A percentile compares a stretch with the other conserved stretches of the same genome.
phyloP scores from a whole-genome alignment of 495 filamentous ascomycete species.

The Xylaria acuta region DNA sequence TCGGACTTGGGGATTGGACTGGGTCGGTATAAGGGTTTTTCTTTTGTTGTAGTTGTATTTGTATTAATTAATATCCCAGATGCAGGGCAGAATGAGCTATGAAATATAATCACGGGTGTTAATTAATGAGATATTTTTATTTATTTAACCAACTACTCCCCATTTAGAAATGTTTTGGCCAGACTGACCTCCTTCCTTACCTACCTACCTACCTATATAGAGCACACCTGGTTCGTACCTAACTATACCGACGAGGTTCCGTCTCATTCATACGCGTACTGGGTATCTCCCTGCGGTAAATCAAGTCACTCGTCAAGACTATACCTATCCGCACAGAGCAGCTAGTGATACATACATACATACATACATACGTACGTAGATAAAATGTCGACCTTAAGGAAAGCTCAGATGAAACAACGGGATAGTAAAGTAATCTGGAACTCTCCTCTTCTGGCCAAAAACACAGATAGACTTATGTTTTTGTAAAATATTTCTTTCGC shows the following conservation, averaged over 20 bases:
- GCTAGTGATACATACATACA: too few species aligned
- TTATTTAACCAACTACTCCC: too few species aligned
- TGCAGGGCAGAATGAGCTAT: slow-evolving; percentile 33
- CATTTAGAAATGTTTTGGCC: too few species aligned
- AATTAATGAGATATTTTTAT: background rate
- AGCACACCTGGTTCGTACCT: too few species aligned
- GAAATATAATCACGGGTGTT: slow-evolving; percentile 16
- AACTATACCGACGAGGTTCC: too few species aligned
- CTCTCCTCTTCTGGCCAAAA: slow-evolving; percentile 12
- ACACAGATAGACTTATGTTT: slow-evolving; percentile 12
- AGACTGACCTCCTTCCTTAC: background rate
- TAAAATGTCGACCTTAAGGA: slow-evolving; percentile 20
- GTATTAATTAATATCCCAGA: background rate
- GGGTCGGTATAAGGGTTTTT: background rate
- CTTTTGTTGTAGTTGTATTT: background rate
- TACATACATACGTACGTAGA: too few species aligned
- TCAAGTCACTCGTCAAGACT: too few species aligned
- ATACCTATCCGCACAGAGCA: too few species aligned
- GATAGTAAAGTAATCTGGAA: background rate
- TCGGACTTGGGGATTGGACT: background rate
- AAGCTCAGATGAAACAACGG: background rate
- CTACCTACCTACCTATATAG: too few species aligned
- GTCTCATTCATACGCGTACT: too few species aligned
- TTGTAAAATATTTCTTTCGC: slow-evolving; percentile 10
- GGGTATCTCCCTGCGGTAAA: too few species aligned